Evolutionary conservation across 441 rosid genomes (phyloP).

Genomic region (Raphanus hybrid): DNA sequence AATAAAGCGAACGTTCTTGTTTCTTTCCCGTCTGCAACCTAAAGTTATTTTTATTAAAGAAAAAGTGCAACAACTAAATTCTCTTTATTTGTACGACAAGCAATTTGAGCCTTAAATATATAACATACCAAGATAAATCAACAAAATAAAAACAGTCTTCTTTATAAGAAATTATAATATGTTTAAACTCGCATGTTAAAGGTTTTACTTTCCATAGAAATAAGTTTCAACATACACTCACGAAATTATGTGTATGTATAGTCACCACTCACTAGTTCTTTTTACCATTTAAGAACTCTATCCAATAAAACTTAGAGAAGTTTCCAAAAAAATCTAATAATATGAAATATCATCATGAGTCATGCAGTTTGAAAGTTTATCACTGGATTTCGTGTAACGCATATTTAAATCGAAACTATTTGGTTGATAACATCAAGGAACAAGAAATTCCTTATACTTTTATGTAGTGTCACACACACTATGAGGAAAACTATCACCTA

Average conservation of each 20-base stretch:
- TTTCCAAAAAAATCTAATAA: not conserved
- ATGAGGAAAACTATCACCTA: not conserved
- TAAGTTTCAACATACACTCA: not conserved
- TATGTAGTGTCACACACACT: not conserved
- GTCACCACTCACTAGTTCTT: not conserved
- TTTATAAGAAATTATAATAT: not conserved
- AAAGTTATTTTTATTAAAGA: not conserved
- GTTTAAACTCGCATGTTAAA: slow-evolving; percentile 1
- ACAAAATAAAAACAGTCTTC: not conserved
- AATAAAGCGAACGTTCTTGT: slow-evolving; percentile 5
- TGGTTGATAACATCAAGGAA: too few relatives aligned
- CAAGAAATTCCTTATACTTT: not conserved
- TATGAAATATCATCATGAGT: too few relatives aligned
- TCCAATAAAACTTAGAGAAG: not conserved
- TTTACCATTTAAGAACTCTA: not conserved
- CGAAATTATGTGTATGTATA: not conserved
- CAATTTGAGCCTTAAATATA: slow-evolving; percentile 12
- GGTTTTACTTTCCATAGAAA: not conserved
- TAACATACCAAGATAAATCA: not conserved
- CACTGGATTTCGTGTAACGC: too few relatives aligned
- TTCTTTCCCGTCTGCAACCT: not conserved
- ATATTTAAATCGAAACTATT: too few relatives aligned
- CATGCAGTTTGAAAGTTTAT: too few relatives aligned
- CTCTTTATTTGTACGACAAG: slow-evolving; percentile 16
- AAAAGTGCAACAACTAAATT: slow-evolving; percentile 23